These are phyloP conservation scores for Phaeosphaeria sp. DNA, from an alignment of 2,329 filamentous ascomycete species.

Conservation along the genomic window DNA sequence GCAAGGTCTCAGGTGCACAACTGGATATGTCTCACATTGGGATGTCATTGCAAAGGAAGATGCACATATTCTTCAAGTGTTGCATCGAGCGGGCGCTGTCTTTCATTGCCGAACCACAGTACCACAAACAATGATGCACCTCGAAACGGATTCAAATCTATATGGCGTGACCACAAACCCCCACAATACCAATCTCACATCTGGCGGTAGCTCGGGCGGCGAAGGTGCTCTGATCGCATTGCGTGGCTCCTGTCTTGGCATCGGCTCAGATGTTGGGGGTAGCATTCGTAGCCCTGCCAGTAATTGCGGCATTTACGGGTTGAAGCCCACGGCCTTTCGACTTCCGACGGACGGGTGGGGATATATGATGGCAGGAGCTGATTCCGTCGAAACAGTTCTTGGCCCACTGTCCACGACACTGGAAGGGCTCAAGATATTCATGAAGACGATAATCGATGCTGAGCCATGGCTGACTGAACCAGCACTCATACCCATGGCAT, in stretches of 20 bases:
- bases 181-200: conserved; percentile 57
- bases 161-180: conserved; percentile 63
- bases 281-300: conserved; percentile 34
- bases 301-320: conserved; percentile 41
- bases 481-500: conserved; percentile 65
- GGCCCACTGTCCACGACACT: conserved; percentile 63
- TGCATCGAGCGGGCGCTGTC: conserved; percentile 58
- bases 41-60: conserved; percentile 54
- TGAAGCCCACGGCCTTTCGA: conserved; percentile 54
- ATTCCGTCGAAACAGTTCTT: conserved; percentile 57
- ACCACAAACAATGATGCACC: conserved; percentile 61
- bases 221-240: conserved; percentile 63
- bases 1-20: conserved; percentile 56
- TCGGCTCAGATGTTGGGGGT: conserved; percentile 44
- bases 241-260: conserved; percentile 59
- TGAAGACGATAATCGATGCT: conserved; percentile 57
- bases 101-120: conserved; percentile 62
- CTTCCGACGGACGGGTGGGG: conserved; percentile 52
- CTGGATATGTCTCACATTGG: conserved; percentile 59
- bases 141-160: conserved; percentile 59
- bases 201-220: conserved; percentile 63
- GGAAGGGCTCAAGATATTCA: conserved; percentile 61
- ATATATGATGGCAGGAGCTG: conserved; percentile 53
- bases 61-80: conserved; percentile 57
- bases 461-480: conserved; percentile 65